phyloP scores from a whole-genome alignment of 495 filamentous ascomycete species.

The Talaromyces wortmannii region DNA sequence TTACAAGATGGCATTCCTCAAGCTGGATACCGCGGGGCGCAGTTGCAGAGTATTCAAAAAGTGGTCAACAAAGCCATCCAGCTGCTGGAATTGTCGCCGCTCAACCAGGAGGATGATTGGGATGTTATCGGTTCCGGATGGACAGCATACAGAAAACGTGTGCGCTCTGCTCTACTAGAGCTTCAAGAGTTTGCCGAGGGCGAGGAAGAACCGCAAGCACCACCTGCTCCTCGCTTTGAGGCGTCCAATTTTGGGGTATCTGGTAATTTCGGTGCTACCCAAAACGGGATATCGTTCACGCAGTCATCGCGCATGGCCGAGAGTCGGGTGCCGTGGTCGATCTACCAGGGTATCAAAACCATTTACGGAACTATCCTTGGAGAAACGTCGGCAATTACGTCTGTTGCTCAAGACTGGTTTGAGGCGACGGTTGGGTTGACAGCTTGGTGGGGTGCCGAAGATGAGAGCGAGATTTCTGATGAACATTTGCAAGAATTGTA shows the following conservation, averaged over 20 bases:
- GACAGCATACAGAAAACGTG: constrained; percentile 66
- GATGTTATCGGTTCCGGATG: constrained; percentile 69
- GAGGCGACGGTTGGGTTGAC: constrained; percentile 76
- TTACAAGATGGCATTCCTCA: constrained; percentile 50
- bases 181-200: constrained; percentile 72
- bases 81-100: constrained; percentile 66
- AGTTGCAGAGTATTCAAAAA: constrained; percentile 64
- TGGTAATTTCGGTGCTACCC: constrained; percentile 12
- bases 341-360: constrained; percentile 70
- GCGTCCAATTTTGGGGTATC: constrained; percentile 49
- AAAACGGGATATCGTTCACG: constrained; percentile 37
- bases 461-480: constrained; percentile 29
- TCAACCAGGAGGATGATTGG: constrained; percentile 58
- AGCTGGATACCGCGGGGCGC: constrained; percentile 59
- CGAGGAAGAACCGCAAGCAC: constrained; percentile 31
- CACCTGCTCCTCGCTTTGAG: constrained; percentile 30
- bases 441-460: constrained; percentile 83
- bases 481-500: constrained; percentile 43
- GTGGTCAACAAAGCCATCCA: constrained; percentile 58
- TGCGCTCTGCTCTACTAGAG: constrained; percentile 56
- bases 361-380: constrained; percentile 75
- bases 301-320: constrained; percentile 67
- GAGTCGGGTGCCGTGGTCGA: constrained; percentile 76
- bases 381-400: constrained; percentile 58
- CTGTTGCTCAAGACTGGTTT: constrained; percentile 72